Conservation (phyloP, 768 basidiomycete species). For the Porphyrellus cyaneotinctus region DNA sequence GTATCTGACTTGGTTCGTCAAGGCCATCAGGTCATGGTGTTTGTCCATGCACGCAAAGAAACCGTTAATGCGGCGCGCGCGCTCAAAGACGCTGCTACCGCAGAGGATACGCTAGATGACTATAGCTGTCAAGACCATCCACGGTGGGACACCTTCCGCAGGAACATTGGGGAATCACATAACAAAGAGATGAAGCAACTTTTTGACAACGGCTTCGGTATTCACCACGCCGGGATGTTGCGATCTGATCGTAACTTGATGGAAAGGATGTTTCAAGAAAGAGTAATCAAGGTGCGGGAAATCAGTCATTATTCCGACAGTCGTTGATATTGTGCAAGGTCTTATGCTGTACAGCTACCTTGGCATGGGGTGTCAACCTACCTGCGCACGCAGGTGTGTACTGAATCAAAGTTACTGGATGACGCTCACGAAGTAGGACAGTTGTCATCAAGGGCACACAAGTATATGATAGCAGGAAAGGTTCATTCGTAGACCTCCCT, state of each 20-base stretch:
- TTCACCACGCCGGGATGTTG: conserved; percentile 98
- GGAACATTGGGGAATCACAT: conserved; percentile 71
- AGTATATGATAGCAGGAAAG: conserved; percentile 87
- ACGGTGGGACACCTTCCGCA: conserved; percentile 69
- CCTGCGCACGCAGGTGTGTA: conserved; percentile 89
- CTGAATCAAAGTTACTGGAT: conserved; percentile 4
- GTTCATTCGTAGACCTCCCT: conserved; percentile 87
- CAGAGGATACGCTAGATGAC: conserved; percentile 68
- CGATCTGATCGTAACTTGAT: conserved; percentile 91
- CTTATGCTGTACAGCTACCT: conserved; percentile 93
- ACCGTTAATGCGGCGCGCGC: conserved; percentile 88
- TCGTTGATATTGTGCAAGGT: conserved; percentile 50
- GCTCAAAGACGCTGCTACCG: conserved; percentile 69
- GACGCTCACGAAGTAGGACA: conserved; percentile 26
- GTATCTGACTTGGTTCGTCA: conserved; percentile 82
- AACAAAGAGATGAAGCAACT: conserved; percentile 97
- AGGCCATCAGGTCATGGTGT: conserved; percentile 99
- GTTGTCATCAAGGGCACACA: conserved; percentile 98
- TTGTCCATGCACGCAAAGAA: conserved; percentile 97
- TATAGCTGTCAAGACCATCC: conserved; percentile 84
- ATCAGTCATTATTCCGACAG: not conserved
- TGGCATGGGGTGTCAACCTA: conserved; percentile 99
- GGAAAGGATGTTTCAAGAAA: conserved; percentile 89
- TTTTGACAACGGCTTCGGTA: conserved; percentile 90
- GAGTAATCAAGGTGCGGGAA: conserved; percentile 76